Evolutionary conservation across 768 basidiomycete genomes (phyloP).

Genomic region (Auricularia heimuer): DNA sequence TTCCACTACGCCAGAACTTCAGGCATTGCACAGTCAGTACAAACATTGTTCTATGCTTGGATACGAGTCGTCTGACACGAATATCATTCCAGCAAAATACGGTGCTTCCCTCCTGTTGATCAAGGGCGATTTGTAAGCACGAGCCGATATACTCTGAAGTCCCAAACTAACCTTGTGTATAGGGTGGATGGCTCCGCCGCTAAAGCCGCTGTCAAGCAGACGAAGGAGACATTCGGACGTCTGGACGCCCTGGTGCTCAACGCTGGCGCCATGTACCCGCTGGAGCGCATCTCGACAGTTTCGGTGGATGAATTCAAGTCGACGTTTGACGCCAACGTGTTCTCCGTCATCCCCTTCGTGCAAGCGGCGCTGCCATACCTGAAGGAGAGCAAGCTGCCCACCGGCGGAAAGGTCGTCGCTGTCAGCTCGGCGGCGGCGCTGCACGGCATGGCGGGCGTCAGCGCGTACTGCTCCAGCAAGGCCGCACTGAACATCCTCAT

Average conservation of each 20-base stretch:
- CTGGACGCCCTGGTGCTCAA: slow-evolving; percentile 78
- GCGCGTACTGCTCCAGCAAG: slow-evolving; percentile 72
- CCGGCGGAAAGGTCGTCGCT: slow-evolving; percentile 61
- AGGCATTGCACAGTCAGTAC: slow-evolving; percentile 34
- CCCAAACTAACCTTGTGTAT: neutral
- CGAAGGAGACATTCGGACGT: slow-evolving; percentile 42
- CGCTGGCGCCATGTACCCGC: slow-evolving; percentile 70
- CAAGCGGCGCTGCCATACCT: slow-evolving; percentile 60
- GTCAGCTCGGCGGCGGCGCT: slow-evolving; percentile 80
- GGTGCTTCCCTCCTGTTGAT: slow-evolving; percentile 36
- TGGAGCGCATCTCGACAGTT: slow-evolving; percentile 45
- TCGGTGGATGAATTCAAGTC: slow-evolving; percentile 52
- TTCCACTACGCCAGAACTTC: slow-evolving; percentile 53
- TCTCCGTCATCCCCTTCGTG: slow-evolving; percentile 66
- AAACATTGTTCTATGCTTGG: slow-evolving; percentile 3
- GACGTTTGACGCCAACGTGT: slow-evolving; percentile 81
- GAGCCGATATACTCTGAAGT: slow-evolving; percentile 4
- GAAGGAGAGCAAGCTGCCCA: slow-evolving; percentile 35
- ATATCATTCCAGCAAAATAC: neutral
- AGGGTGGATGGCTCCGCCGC: slow-evolving; percentile 53
- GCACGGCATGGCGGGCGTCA: slow-evolving; percentile 62
- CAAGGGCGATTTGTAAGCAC: slow-evolving; percentile 66
- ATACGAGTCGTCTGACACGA: neutral
- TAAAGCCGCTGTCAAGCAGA: slow-evolving; percentile 41
- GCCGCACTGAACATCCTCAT: slow-evolving; percentile 84